Evolutionary conservation across 108 stramenopile genomes (phyloP).

Genomic region (Pinguiococcus pyrenoidosus): DNA sequence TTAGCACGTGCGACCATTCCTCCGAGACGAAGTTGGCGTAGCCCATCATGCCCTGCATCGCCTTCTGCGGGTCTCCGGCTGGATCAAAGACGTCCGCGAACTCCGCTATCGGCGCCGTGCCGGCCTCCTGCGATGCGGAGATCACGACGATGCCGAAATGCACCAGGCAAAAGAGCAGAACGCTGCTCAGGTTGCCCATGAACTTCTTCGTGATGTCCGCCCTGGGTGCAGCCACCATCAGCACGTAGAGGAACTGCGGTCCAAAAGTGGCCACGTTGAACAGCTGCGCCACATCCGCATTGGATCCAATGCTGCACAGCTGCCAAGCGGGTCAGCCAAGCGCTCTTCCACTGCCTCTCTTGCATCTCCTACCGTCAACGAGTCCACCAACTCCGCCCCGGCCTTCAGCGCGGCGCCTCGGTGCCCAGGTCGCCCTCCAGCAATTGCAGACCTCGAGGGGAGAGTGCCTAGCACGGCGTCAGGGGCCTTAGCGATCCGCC

Average conservation of each 20-base stretch:
- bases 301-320: too few species aligned
- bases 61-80: slow-evolving; percentile 53
- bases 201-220: neutral
- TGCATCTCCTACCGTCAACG: too few species aligned
- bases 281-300: neutral
- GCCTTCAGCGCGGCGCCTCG: too few species aligned
- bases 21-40: slow-evolving; percentile 59
- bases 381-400: too few species aligned
- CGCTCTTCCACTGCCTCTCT: too few species aligned
- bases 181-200: neutral
- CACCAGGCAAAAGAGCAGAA: slow-evolving; percentile 46
- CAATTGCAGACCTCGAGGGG: too few species aligned
- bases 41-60: slow-evolving; percentile 62
- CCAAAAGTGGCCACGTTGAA: slow-evolving; percentile 64
- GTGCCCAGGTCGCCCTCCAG: too few species aligned
- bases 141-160: slow-evolving; percentile 63
- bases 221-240: slow-evolving; percentile 31
- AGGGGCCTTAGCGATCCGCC: too few species aligned
- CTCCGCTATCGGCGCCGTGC: slow-evolving; percentile 60
- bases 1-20: slow-evolving; percentile 74
- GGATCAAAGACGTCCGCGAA: slow-evolving; percentile 74
- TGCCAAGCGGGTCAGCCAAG: too few species aligned
- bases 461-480: too few species aligned
- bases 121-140: slow-evolving; percentile 46
- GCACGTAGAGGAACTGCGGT: slow-evolving; percentile 63